Conservation (phyloP, 208 protist genomes). For the Crithidia bombi region DNA sequence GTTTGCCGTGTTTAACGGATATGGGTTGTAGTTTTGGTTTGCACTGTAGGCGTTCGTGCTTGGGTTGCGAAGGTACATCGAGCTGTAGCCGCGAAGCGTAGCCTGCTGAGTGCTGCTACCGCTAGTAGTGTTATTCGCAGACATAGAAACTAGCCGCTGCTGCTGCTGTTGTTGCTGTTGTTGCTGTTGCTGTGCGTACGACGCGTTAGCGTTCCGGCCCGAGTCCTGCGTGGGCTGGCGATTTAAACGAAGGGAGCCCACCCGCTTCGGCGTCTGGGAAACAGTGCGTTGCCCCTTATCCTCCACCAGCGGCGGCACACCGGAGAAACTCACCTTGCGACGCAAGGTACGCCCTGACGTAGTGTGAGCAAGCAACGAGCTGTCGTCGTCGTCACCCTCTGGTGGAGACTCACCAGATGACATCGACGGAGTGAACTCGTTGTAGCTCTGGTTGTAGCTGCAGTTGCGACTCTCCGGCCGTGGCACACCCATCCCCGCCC, state of each 20-base stretch:
- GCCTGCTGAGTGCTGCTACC: neutral
- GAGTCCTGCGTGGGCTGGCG: neutral
- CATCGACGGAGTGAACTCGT: neutral
- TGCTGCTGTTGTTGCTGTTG: neutral
- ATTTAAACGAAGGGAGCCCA: slow-evolving; percentile 1
- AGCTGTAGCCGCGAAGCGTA: neutral
- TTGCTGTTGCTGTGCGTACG: neutral
- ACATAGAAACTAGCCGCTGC: neutral
- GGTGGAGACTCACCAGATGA: neutral
- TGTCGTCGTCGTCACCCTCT: neutral
- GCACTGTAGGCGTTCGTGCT: neutral
- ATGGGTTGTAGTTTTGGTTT: neutral
- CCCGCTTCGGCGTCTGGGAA: neutral
- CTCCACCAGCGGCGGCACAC: neutral
- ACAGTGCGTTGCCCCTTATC: slow-evolving; percentile 9
- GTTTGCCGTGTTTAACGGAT: neutral
- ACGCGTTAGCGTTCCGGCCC: neutral
- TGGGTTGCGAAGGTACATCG: neutral
- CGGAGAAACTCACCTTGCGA: slow-evolving; percentile 7
- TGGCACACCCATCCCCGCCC: no score
- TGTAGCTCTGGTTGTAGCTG: no score
- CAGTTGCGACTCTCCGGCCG: neutral
- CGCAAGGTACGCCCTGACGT: slow-evolving; percentile 7
- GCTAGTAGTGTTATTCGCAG: neutral
- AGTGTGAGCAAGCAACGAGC: neutral